Evolutionary conservation across 2,329 filamentous ascomycete species (phyloP).

Genomic region (Fonsecaea monophora): DNA sequence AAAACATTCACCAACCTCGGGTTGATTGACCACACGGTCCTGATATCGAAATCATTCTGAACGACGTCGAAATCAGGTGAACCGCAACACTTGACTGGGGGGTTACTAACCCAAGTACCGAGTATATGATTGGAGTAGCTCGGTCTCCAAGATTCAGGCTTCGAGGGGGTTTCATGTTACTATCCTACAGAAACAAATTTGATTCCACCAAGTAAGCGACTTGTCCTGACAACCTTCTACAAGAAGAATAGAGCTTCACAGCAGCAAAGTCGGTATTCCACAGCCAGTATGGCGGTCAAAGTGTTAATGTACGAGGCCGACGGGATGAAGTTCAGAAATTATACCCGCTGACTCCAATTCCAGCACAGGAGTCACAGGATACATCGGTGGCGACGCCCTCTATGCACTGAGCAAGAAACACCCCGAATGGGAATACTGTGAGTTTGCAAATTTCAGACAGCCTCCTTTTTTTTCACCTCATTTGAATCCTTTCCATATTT

Average conservation of each 20-base stretch:
- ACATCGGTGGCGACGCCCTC: conserved; percentile 60
- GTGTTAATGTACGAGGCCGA: conserved; percentile 9
- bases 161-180: neutral
- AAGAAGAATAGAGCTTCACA: neutral
- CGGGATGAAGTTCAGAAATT: neutral
- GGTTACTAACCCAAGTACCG: no score
- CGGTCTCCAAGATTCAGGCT: neutral
- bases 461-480: neutral
- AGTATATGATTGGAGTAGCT: neutral
- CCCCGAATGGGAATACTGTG: conserved; percentile 54
- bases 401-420: conserved; percentile 53
- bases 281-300: conserved; percentile 8
- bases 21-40: no score
- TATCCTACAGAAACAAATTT: no score
- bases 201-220: neutral
- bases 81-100: no score
- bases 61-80: no score
- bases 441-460: conserved; percentile 11
- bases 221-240: neutral
- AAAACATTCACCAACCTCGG: no score
- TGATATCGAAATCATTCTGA: no score
- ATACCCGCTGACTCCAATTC: conserved; percentile 12
- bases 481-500: neutral
- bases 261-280: neutral
- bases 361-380: conserved; percentile 59